A percentile compares a stretch with the other conserved stretches of the same genome.
Evolutionary conservation across 2,329 filamentous ascomycete genomes (phyloP).

Genomic region (Bisporella sp.): DNA sequence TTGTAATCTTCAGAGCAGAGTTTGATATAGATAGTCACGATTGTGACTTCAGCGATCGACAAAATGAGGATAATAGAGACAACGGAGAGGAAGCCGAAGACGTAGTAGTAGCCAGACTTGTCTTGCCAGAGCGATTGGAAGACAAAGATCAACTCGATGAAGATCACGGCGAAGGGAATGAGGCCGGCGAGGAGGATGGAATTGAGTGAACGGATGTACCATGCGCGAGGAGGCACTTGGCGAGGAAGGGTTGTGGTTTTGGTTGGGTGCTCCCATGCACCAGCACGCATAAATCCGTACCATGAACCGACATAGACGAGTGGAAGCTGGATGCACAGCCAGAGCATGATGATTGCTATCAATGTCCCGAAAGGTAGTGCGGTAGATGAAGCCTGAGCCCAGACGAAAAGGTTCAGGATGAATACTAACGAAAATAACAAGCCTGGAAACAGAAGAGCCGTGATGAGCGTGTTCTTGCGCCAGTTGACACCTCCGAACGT

Average conservation of each 20-base stretch:
- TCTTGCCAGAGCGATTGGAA: constrained; percentile 87
- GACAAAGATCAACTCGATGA: constrained; percentile 80
- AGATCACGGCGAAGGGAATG: constrained; percentile 79
- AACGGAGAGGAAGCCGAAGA: constrained; percentile 78
- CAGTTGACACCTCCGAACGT: constrained; percentile 73
- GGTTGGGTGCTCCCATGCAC: constrained; percentile 74
- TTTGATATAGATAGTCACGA: constrained; percentile 77
- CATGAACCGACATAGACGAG: constrained; percentile 76
- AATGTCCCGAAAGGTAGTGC: constrained; percentile 79
- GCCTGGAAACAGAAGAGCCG: constrained; percentile 72
- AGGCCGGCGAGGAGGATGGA: constrained; percentile 67
- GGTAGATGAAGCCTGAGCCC: constrained; percentile 83
- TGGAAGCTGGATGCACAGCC: constrained; percentile 80
- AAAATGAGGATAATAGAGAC: constrained; percentile 66
- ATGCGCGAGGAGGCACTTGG: constrained; percentile 67
- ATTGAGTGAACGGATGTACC: constrained; percentile 62
- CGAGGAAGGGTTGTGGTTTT: constrained; percentile 66
- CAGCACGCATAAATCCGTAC: constrained; percentile 62
- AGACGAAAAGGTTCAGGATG: constrained; percentile 81
- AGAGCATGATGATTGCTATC: constrained; percentile 64
- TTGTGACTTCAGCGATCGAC: constrained; percentile 74
- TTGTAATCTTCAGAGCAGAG: constrained; percentile 81
- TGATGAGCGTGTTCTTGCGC: constrained; percentile 70
- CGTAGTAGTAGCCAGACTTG: constrained; percentile 87
- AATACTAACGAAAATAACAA: constrained; percentile 69